Percentiles rank a stretch among this genome's conserved stretches.
These are phyloP conservation scores for Codiaeum variegatum DNA, from an alignment of 441 rosid species.

Conservation along the genomic window DNA sequence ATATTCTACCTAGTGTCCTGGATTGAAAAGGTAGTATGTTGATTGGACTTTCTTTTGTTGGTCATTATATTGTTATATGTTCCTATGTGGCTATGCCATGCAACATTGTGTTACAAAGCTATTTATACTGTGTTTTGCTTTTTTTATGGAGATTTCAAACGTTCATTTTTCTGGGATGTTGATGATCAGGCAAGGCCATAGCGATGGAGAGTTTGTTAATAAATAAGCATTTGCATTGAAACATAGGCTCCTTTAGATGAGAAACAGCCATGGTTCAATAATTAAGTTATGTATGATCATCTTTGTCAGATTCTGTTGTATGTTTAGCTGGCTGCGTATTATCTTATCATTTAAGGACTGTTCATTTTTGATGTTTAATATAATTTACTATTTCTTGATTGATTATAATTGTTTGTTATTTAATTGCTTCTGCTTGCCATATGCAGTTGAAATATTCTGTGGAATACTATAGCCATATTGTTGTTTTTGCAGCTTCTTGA, in stretches of 20 bases:
- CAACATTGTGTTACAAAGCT: constrained; percentile 4
- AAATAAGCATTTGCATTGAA: background rate
- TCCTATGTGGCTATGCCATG: background rate
- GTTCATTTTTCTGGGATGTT: background rate
- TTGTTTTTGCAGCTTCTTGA: constrained; percentile 76
- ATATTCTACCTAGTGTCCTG: background rate
- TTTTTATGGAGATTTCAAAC: background rate
- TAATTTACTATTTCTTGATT: no score
- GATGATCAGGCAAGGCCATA: background rate
- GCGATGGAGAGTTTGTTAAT: background rate
- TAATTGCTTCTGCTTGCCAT: constrained; percentile 1
- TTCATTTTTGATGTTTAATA: background rate
- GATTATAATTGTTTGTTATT: background rate
- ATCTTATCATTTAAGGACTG: background rate
- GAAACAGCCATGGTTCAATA: background rate
- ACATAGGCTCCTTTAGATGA: background rate
- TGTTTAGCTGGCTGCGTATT: background rate
- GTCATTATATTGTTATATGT: background rate
- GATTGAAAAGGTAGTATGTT: background rate
- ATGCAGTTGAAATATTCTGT: constrained; percentile 9
- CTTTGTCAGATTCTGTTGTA: background rate
- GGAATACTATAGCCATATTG: constrained; percentile 16
- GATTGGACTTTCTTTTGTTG: background rate
- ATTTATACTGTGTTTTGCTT: background rate
- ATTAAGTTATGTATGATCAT: background rate